These are phyloP conservation scores for Phialemonium atrogriseum DNA, from an alignment of 2,329 filamentous ascomycete species.

Conservation along the genomic window DNA sequence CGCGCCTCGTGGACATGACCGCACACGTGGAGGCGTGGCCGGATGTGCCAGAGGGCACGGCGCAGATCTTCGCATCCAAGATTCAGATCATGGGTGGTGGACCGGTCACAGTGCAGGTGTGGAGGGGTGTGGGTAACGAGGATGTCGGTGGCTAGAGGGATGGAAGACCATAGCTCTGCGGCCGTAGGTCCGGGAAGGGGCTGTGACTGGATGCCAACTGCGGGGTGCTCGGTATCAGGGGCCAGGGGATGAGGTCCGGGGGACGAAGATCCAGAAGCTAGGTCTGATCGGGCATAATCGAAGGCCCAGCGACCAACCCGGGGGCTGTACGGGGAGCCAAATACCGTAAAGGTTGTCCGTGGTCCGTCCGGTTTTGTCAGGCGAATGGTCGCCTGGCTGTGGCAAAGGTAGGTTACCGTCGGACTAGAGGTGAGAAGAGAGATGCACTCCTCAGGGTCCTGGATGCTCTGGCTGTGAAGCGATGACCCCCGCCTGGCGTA, in stretches of 20 bases:
- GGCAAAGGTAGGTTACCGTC: slow-evolving; percentile 56
- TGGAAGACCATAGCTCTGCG: slow-evolving; percentile 45
- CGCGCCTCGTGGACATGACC: slow-evolving; percentile 65
- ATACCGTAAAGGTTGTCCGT: slow-evolving; percentile 55
- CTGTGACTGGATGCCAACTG: not conserved
- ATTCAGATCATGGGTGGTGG: slow-evolving; percentile 22
- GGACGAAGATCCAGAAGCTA: slow-evolving; percentile 7
- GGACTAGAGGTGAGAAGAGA: slow-evolving; percentile 43
- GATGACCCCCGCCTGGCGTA: slow-evolving; percentile 42
- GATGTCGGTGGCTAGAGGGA: slow-evolving; percentile 55
- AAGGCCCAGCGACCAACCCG: slow-evolving; percentile 56
- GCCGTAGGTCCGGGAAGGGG: slow-evolving; percentile 2
- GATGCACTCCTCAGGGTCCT: slow-evolving; percentile 46
- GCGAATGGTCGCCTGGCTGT: slow-evolving; percentile 44
- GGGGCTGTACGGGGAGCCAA: slow-evolving; percentile 63
- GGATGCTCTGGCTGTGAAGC: slow-evolving; percentile 48
- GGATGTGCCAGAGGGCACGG: slow-evolving; percentile 47
- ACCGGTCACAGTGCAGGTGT: slow-evolving; percentile 47
- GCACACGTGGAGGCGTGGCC: slow-evolving; percentile 58
- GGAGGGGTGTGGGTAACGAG: slow-evolving; percentile 66
- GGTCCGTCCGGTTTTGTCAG: slow-evolving; percentile 48
- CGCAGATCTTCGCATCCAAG: slow-evolving; percentile 54
- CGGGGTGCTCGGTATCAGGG: slow-evolving; percentile 3
- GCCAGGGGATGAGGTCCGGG: slow-evolving; percentile 4
- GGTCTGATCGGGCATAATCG: slow-evolving; percentile 48